These are phyloP conservation scores for Eutrema heterophyllum DNA, from an alignment of 345 rosid genomes.

Conservation along the genomic window DNA sequence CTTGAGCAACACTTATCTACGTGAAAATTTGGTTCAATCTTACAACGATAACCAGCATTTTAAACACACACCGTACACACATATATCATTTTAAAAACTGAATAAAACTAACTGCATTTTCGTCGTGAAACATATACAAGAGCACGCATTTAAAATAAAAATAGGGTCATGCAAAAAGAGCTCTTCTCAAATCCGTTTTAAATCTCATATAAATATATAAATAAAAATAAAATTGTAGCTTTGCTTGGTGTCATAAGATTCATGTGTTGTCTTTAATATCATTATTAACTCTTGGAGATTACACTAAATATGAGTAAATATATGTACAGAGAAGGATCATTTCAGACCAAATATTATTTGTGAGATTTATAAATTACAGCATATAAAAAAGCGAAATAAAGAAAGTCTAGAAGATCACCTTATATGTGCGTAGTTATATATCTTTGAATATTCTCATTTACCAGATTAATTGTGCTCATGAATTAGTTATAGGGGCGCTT, in stretches of 20 bases:
- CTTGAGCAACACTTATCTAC: not conserved
- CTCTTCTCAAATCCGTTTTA: conserved; percentile 20
- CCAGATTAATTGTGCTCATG: not conserved
- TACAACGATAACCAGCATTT: not conserved
- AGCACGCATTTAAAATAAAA: not conserved
- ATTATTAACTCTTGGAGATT: not conserved
- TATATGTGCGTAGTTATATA: not conserved
- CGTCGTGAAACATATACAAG: not conserved
- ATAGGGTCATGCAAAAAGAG: conserved; percentile 18
- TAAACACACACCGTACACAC: not conserved
- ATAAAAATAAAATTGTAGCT: not conserved
- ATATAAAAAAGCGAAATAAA: not conserved
- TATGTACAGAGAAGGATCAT: not conserved
- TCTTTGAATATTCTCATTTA: no score
- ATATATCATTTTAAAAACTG: not conserved
- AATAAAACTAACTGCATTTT: not conserved
- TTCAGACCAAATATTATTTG: not conserved
- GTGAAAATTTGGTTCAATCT: not conserved
- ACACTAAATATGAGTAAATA: not conserved
- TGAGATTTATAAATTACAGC: not conserved
- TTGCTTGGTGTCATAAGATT: conserved; percentile 23
- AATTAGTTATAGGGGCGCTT: no score
- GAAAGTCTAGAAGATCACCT: not conserved
- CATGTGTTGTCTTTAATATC: conserved; percentile 19
- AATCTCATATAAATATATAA: not conserved